Percentiles rank a stretch among this genome's conserved stretches.
Evolutionary conservation across 2,329 filamentous ascomycete species (phyloP).

Genomic region (Peltaster fructicola): DNA sequence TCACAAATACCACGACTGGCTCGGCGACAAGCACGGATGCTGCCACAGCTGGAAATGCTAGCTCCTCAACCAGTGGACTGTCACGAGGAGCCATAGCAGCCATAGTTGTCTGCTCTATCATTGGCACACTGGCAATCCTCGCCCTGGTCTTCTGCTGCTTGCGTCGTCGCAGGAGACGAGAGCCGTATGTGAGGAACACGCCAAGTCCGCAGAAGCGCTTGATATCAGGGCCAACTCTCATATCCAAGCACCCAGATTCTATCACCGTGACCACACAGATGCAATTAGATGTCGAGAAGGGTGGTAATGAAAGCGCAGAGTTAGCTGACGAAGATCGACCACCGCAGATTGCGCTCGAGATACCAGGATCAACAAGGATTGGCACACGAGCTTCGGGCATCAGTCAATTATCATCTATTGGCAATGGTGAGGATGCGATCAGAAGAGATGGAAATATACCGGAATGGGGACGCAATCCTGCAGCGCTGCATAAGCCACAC

Average conservation of each 20-base stretch:
- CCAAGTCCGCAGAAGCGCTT: slow-evolving; percentile 16
- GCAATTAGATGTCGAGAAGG: slow-evolving; percentile 22
- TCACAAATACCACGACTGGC: slow-evolving; percentile 9
- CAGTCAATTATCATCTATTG: slow-evolving; percentile 21
- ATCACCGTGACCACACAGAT: slow-evolving; percentile 11
- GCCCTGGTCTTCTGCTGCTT: slow-evolving; percentile 11
- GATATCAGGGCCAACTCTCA: slow-evolving; percentile 25
- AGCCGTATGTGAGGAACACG: slow-evolving; percentile 5
- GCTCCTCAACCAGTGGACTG: slow-evolving; percentile 2
- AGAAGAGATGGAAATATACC: slow-evolving; percentile 22
- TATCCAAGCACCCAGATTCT: slow-evolving; percentile 13
- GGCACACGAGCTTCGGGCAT: slow-evolving; percentile 18
- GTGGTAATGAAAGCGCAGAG: slow-evolving; percentile 7
- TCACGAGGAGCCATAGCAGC: slow-evolving; percentile 16
- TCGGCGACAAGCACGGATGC: slow-evolving; percentile 2
- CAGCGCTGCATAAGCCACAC: slow-evolving; percentile 22
- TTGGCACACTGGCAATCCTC: slow-evolving; percentile 10
- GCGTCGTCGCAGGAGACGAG: slow-evolving; percentile 10
- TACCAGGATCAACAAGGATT: slow-evolving; percentile 12
- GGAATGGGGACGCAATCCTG: slow-evolving; percentile 20
- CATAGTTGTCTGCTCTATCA: slow-evolving; percentile 17
- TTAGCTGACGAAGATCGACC: slow-evolving; percentile 14
- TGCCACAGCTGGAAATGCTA: slow-evolving; percentile 3
- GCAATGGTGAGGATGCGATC: slow-evolving; percentile 22
- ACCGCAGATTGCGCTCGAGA: slow-evolving; percentile 21